phyloP scores from a whole-genome alignment of 2,329 filamentous ascomycete species.

The Calonectria hawksworthii region DNA sequence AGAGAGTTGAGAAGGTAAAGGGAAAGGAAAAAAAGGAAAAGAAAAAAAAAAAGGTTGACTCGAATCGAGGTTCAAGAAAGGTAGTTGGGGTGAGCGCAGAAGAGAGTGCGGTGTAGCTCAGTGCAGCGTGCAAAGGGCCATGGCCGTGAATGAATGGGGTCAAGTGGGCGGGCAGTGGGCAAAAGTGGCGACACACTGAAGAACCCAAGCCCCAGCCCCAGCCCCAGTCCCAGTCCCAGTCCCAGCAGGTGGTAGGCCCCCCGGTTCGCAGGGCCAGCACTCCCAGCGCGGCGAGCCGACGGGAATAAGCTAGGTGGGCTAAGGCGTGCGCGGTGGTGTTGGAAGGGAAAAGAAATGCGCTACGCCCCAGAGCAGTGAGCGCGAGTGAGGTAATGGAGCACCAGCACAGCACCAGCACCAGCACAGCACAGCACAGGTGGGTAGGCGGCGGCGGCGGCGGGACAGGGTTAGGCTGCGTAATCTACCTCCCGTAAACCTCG shows the following conservation, averaged over 20 bases:
- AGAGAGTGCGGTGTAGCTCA: conserved; percentile 25
- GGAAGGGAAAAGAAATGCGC: neutral
- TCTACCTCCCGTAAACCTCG: neutral
- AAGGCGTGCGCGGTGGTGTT: neutral
- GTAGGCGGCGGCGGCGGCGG: too few species aligned
- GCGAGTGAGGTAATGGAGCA: neutral
- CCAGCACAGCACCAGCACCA: neutral
- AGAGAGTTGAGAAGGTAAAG: neutral
- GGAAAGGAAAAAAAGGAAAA: neutral
- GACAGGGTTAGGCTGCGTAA: neutral
- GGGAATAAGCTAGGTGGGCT: conserved; percentile 6
- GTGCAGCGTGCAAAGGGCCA: conserved; percentile 1
- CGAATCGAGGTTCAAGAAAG: conserved; percentile 2
- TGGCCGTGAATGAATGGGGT: conserved; percentile 11
- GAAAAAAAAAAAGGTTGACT: neutral
- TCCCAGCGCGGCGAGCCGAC: neutral
- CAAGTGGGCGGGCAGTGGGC: conserved; percentile 10
- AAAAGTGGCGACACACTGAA: conserved; percentile 17
- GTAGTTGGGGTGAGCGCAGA: neutral
- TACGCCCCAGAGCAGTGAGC: neutral
- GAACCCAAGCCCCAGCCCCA: conserved; percentile 12
- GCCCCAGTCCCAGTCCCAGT: neutral
- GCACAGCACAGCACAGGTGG: neutral
- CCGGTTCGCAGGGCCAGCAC: conserved; percentile 1
- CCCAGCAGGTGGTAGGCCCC: conserved; percentile 4